These are phyloP conservation scores for Phaeosphaeriaceae sp. DNA, from an alignment of 2,329 filamentous ascomycete species.

Conservation along the genomic window DNA sequence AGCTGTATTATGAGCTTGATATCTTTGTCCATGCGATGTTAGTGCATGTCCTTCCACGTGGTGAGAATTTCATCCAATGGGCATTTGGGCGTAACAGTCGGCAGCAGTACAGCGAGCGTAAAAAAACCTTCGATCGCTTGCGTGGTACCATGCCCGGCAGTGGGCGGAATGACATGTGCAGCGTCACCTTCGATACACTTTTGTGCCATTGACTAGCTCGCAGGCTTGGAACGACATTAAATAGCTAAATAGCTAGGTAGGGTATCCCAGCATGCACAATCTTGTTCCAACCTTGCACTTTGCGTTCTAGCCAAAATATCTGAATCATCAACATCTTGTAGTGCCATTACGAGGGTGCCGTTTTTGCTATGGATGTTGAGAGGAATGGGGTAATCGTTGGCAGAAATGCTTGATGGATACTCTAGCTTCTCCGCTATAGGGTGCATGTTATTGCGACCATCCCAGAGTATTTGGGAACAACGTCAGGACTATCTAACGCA, in stretches of 20 bases:
- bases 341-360: constrained; percentile 49
- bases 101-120: constrained; percentile 17
- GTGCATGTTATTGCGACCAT: constrained; percentile 52
- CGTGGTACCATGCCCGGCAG: constrained; percentile 65
- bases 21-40: constrained; percentile 56
- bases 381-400: constrained; percentile 27
- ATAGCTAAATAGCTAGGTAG: constrained; percentile 33
- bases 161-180: constrained; percentile 67
- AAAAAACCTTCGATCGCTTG: constrained; percentile 63
- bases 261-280: constrained; percentile 42
- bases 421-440: constrained; percentile 12
- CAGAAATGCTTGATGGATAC: constrained; percentile 1
- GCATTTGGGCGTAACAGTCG: constrained; percentile 28
- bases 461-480: constrained; percentile 59
- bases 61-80: not conserved
- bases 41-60: constrained; percentile 57
- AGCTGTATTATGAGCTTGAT: constrained; percentile 58
- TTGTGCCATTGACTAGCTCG: constrained; percentile 52
- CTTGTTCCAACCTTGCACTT: constrained; percentile 37
- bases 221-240: constrained; percentile 34
- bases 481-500: constrained; percentile 58
- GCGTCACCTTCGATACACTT: constrained; percentile 62
- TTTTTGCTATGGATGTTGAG: constrained; percentile 44
- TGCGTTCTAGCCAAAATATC: constrained; percentile 49
- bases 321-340: constrained; percentile 42